Evolutionary conservation across 2,329 filamentous ascomycete species (phyloP).

Genomic region (Fusarium metavorans): DNA sequence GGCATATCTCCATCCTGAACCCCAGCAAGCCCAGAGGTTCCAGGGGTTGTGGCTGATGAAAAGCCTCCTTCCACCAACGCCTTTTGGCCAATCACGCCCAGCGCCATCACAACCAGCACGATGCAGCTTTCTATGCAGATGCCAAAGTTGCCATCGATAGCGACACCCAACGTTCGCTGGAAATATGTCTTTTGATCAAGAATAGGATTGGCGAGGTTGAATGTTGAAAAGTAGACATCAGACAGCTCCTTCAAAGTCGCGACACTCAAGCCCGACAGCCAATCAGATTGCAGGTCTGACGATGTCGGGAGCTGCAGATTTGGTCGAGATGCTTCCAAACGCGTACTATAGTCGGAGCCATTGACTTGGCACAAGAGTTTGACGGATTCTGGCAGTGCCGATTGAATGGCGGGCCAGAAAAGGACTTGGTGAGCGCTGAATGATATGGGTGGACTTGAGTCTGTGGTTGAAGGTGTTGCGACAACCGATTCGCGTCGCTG

Average conservation of each 20-base stretch:
- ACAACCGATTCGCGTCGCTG: constrained; percentile 11
- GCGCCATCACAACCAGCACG: constrained; percentile 21
- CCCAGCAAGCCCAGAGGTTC: background rate
- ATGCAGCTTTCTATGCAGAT: constrained; percentile 32
- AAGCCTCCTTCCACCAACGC: constrained; percentile 17
- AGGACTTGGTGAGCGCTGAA: constrained; percentile 27
- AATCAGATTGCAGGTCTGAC: constrained; percentile 1
- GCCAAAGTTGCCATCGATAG: constrained; percentile 28
- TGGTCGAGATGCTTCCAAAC: constrained; percentile 9
- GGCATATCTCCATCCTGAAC: constrained; percentile 10
- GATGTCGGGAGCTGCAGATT: constrained; percentile 16
- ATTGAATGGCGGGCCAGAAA: constrained; percentile 27
- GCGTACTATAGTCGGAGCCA: constrained; percentile 11
- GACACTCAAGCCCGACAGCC: constrained; percentile 4
- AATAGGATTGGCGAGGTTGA: constrained; percentile 23
- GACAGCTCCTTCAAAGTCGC: constrained; percentile 28
- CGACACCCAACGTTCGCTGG: constrained; percentile 23
- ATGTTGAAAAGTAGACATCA: constrained; percentile 29
- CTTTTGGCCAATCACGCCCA: constrained; percentile 14
- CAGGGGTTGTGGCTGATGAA: background rate
- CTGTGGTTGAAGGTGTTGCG: background rate
- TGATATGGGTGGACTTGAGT: constrained; percentile 18
- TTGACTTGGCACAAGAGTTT: constrained; percentile 32
- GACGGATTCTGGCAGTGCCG: constrained; percentile 6
- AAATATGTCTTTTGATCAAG: constrained; percentile 36